Evolutionary conservation across 495 filamentous ascomycete genomes (phyloP).

Genomic region (Parmelia sp.): DNA sequence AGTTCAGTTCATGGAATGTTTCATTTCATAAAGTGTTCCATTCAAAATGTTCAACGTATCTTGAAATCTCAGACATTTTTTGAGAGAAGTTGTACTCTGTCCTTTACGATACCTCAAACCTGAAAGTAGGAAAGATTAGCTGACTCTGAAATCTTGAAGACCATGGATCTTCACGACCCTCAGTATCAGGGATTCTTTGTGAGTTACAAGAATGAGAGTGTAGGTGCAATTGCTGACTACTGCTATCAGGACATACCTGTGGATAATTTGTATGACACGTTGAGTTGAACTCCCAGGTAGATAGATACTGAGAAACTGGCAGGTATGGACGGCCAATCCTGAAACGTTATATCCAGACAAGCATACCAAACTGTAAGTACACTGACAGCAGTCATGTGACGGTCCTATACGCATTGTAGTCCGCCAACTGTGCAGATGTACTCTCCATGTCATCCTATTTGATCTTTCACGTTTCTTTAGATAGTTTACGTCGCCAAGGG

Average conservation of each 20-base stretch:
- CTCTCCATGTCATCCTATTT: neutral
- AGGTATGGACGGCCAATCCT: slow-evolving; percentile 60
- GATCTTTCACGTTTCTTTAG: neutral
- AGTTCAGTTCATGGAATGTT: neutral
- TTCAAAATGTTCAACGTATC: too few relatives aligned
- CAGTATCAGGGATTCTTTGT: slow-evolving; percentile 95
- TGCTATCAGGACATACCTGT: slow-evolving; percentile 36
- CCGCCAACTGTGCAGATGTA: neutral
- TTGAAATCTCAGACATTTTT: neutral
- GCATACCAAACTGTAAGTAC: slow-evolving; percentile 58
- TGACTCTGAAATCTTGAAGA: slow-evolving; percentile 31
- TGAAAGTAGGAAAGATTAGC: neutral
- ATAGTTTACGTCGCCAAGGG: neutral
- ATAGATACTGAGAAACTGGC: neutral
- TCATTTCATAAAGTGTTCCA: neutral
- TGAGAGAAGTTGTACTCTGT: neutral
- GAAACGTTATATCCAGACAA: slow-evolving; percentile 80
- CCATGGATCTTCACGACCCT: slow-evolving; percentile 92
- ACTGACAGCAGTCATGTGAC: neutral
- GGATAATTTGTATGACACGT: slow-evolving; percentile 79
- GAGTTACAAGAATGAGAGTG: slow-evolving; percentile 51
- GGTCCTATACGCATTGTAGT: neutral
- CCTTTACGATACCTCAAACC: neutral
- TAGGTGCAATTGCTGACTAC: too few relatives aligned
- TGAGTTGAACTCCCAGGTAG: neutral